Conservation (phyloP, 2,329 filamentous ascomycete species). For the Zasmidium cellare region DNA sequence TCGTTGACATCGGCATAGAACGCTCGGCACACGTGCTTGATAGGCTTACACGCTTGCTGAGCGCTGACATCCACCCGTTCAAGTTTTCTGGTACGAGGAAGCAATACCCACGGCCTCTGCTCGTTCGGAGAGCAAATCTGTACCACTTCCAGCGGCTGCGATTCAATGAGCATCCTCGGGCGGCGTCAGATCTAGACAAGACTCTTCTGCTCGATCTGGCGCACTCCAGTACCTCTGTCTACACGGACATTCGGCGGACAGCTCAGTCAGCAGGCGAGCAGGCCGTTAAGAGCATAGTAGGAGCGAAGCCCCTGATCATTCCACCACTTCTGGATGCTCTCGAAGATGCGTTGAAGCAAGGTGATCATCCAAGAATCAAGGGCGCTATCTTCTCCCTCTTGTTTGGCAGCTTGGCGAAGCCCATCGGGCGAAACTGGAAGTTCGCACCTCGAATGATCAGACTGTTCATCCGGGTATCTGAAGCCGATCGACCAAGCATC, state of each 20-base stretch:
- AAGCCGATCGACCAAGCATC: constrained; percentile 90
- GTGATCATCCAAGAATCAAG: constrained; percentile 90
- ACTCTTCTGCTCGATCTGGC: constrained; percentile 81
- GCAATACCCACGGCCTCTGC: constrained; percentile 85
- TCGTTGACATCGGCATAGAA: constrained; percentile 95
- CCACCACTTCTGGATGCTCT: constrained; percentile 80
- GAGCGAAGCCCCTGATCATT: constrained; percentile 83
- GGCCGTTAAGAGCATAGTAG: constrained; percentile 86
- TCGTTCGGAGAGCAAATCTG: constrained; percentile 88
- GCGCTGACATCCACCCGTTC: constrained; percentile 85
- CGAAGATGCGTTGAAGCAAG: constrained; percentile 72
- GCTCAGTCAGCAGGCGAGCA: constrained; percentile 92
- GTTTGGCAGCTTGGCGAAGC: constrained; percentile 85
- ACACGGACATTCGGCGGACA: constrained; percentile 92
- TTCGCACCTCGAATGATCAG: constrained; percentile 89
- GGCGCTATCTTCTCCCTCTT: constrained; percentile 88
- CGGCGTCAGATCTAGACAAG: constrained; percentile 88
- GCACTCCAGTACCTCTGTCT: constrained; percentile 84
- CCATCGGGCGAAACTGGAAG: constrained; percentile 87
- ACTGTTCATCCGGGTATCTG: constrained; percentile 84
- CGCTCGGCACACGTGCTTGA: constrained; percentile 91
- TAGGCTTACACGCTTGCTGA: constrained; percentile 78
- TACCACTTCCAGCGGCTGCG: constrained; percentile 94
- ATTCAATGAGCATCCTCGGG: constrained; percentile 85
- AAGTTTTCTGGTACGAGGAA: constrained; percentile 93